phyloP scores from a whole-genome alignment of 805 yeast genomes.

The Isabelozyma pseudorhagii region DNA sequence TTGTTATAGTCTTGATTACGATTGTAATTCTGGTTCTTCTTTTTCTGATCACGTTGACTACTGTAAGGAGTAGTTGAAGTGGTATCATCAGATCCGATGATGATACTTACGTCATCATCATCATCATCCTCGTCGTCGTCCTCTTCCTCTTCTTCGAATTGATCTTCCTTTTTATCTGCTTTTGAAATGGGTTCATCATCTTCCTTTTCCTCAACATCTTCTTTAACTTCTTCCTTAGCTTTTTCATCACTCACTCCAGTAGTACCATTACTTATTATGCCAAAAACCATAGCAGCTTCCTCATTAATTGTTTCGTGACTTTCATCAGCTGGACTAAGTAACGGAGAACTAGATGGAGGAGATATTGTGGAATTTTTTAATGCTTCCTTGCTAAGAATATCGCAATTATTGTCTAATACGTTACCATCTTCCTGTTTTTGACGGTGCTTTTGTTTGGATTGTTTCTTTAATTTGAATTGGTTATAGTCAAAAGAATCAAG shows the following conservation, averaged over 20 bases:
- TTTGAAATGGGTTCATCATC: background rate
- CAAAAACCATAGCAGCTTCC: constrained; percentile 44
- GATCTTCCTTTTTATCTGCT: constrained; percentile 1
- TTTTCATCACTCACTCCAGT: background rate
- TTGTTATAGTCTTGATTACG: constrained; percentile 10
- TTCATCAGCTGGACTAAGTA: background rate
- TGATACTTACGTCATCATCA: constrained; percentile 37
- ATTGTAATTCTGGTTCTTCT: constrained; percentile 1
- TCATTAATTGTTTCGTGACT: constrained; percentile 23
- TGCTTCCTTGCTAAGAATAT: constrained; percentile 2
- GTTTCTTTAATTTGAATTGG: background rate
- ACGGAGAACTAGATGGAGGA: background rate
- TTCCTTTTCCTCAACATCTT: constrained; percentile 2
- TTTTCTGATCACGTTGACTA: constrained; percentile 4
- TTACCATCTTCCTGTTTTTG: constrained; percentile 8
- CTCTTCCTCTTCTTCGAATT: constrained; percentile 8
- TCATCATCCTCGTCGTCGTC: constrained; percentile 23
- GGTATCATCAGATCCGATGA: constrained; percentile 33
- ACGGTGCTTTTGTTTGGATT: background rate
- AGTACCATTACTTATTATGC: constrained; percentile 29
- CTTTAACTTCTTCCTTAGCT: constrained; percentile 1
- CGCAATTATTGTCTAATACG: constrained; percentile 4
- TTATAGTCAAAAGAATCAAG: background rate
- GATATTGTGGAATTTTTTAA: background rate
- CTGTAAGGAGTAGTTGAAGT: constrained; percentile 17